These are phyloP conservation scores for Pseudogymnoascus sp. DNA, from an alignment of 2,329 filamentous ascomycete species.

Conservation along the genomic window DNA sequence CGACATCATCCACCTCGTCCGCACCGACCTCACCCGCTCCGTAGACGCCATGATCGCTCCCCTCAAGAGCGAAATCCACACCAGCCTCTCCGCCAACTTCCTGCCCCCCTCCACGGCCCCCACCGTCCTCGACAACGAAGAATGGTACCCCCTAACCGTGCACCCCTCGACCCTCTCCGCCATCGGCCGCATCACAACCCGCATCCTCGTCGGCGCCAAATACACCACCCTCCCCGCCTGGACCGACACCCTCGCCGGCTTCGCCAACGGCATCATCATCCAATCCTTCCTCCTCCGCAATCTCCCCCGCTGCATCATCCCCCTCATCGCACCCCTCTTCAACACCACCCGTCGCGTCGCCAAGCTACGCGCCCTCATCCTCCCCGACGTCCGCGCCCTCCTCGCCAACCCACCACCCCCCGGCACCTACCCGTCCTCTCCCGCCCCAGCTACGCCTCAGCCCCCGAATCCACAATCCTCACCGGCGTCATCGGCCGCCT, in stretches of 20 bases:
- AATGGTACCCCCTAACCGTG: not conserved
- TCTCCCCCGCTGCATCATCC: not conserved
- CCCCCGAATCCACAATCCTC: not conserved
- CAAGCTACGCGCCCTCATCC: not conserved
- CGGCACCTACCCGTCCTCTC: not conserved
- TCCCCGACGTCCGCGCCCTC: not conserved
- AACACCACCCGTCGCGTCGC: constrained; percentile 1
- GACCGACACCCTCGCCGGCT: not conserved
- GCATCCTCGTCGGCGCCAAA: not conserved
- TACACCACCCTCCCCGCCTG: not conserved
- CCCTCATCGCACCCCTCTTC: not conserved
- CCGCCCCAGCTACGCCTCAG: not conserved
- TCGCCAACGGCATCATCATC: not conserved
- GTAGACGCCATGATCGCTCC: not conserved
- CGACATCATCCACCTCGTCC: constrained; percentile 1
- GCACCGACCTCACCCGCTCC: not conserved
- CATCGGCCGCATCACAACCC: not conserved
- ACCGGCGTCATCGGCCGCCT: not conserved
- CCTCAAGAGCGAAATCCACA: not conserved
- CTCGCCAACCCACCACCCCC: not conserved
- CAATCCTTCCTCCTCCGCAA: not conserved
- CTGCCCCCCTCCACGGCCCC: not conserved
- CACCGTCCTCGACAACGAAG: not conserved
- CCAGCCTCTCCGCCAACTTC: not conserved
- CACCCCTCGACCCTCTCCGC: not conserved